These are phyloP conservation scores for Metroxylon sagu DNA, from an alignment of 176 grass and related monocot genomes.

Conservation along the genomic window DNA sequence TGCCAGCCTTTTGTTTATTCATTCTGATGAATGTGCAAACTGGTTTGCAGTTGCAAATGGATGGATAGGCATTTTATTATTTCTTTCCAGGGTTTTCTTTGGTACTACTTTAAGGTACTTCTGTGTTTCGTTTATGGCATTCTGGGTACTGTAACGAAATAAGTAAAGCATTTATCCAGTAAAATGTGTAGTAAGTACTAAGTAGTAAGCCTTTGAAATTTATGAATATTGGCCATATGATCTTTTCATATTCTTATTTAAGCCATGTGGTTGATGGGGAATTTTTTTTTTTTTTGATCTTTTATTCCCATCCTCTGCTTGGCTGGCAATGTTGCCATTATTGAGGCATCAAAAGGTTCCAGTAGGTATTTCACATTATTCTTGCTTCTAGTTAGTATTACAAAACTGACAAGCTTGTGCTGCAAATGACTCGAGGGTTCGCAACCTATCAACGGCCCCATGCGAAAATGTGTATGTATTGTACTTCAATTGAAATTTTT, in stretches of 20 bases:
- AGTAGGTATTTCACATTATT: conserved; percentile 63
- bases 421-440: conserved; percentile 74
- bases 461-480: conserved; percentile 95
- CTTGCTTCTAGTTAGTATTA: conserved; percentile 60
- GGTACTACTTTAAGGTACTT: no score
- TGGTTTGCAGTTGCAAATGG: conserved; percentile 11
- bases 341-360: conserved; percentile 35
- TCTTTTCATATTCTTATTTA: no score
- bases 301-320: conserved; percentile 1
- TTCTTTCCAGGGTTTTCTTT: no score
- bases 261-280: no score
- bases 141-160: no score
- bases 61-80: conserved; percentile 1
- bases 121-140: no score
- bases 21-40: conserved; percentile 20
- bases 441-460: conserved; percentile 52
- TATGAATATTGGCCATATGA: no score
- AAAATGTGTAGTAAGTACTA: no score
- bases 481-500: conserved; percentile 39
- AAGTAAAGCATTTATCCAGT: no score
- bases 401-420: conserved; percentile 75
- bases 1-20: conserved; percentile 34
- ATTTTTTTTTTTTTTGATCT: background rate
- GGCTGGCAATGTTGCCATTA: background rate
- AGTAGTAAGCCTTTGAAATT: no score